Base-by-base conservation (phyloP, 768 basidiomycete genomes). In the Agaricus sinodeliciosus region DNA sequence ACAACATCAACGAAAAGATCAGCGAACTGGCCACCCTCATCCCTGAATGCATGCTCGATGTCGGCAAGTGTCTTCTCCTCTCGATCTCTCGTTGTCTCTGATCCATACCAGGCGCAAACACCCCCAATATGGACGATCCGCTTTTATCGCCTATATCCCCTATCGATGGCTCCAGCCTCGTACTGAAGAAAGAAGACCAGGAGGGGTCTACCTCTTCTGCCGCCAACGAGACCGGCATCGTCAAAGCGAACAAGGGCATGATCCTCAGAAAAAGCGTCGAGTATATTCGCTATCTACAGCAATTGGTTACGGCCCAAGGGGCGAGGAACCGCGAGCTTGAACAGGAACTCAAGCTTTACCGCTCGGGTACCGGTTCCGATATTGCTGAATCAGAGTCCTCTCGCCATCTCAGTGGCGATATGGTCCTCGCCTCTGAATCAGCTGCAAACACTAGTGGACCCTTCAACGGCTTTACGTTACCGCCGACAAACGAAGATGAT, bases 1-100 rank as follows among this genome's bases (percentile, higher is more conserved):
- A 96, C 63, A 94, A 94, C 65, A 96, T 96, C 66, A 96, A 96
- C 68, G 93, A 96, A 70, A 90, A 92, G 68, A 96, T 96, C 59
- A 79, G 80, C 36, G 93, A 96, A 65, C 79, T 96, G 1, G 87
- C 93, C 16, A 86, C 86, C 18, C 74, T 96, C 42, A 87, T 96
- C 55, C 93, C 93, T 1, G 92, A 92, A 65, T 85, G 84, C 60
- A 76, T 94, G 69, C 73, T 93, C 37, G 90, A 91, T 62, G 67
- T 47, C 25, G 60, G 60, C 60, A 37, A 45, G 48, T 55, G n/a
- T 35, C 31, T 44, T 40, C 28, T 45, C 19, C 35, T 22, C 13
- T 25, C 13, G 22, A 7, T 51, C 22, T 5, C n/a, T 45, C 41
- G 31, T 44, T 3, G 19, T 42, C 26, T 48, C 27, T 48, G 27